Evolutionary conservation across 2,329 filamentous ascomycete species (phyloP).

Genomic region (Hirsutella rhossiliensis): DNA sequence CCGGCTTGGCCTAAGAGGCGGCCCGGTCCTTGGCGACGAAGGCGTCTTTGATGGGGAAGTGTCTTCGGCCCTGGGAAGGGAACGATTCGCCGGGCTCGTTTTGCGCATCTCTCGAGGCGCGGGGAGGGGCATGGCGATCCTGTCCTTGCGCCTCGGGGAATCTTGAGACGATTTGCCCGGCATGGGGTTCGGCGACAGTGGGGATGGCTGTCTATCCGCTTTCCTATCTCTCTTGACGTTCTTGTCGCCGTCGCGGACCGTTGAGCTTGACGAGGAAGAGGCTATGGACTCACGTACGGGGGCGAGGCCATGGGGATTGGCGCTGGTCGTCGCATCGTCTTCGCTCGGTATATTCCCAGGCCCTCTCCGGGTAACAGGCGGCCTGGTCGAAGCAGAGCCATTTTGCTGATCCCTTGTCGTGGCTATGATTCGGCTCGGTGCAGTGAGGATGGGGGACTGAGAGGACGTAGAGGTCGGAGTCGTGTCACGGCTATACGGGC

Average conservation of each 20-base stretch:
- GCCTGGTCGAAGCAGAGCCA: constrained; percentile 43
- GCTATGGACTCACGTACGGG: constrained; percentile 57
- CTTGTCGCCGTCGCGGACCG: constrained; percentile 42
- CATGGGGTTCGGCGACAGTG: constrained; percentile 46
- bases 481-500: constrained; percentile 63
- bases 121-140: constrained; percentile 26
- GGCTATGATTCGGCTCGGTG: constrained; percentile 30
- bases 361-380: constrained; percentile 47
- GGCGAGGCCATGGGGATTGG: constrained; percentile 46
- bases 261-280: constrained; percentile 63
- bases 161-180: constrained; percentile 50
- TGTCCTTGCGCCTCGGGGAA: constrained; percentile 25
- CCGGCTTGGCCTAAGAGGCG: constrained; percentile 53
- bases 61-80: constrained; percentile 19
- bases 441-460: constrained; percentile 53
- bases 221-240: constrained; percentile 28
- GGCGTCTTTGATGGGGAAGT: constrained; percentile 11
- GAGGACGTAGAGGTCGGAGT: constrained; percentile 71
- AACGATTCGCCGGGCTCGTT: constrained; percentile 16
- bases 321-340: constrained; percentile 30
- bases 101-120: constrained; percentile 17
- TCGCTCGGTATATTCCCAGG: constrained; percentile 39
- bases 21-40: constrained; percentile 22
- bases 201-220: constrained; percentile 27
- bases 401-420: constrained; percentile 35